Percentiles rank a stretch among this genome's conserved stretches.
These are phyloP conservation scores for Nyssa sinensis DNA, from an alignment of 148 eudicot species.

Conservation along the genomic window DNA sequence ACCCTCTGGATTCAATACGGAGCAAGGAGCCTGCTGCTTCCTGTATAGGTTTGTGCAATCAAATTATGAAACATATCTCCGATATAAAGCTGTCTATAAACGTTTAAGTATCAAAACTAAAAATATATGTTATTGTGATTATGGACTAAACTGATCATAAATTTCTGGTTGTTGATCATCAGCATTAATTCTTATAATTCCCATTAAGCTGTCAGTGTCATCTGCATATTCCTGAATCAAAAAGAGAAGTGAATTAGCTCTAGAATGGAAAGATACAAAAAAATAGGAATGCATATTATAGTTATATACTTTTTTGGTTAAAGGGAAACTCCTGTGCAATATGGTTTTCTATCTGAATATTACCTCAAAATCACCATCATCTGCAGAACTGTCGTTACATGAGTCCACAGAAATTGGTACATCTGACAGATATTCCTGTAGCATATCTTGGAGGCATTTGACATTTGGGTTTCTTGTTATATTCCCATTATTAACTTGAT, in stretches of 20 bases:
- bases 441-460: slow-evolving; percentile 38
- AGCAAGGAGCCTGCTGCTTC: slow-evolving; percentile 23
- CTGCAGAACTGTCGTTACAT: slow-evolving; percentile 16
- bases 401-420: slow-evolving; percentile 22
- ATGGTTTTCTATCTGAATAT: background rate
- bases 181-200: slow-evolving; percentile 3
- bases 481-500: slow-evolving; percentile 1
- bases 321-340: background rate
- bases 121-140: background rate
- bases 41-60: slow-evolving; percentile 16
- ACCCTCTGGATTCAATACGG: slow-evolving; percentile 13
- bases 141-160: slow-evolving; percentile 17
- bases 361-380: slow-evolving; percentile 38
- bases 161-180: slow-evolving; percentile 22
- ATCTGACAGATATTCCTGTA: slow-evolving; percentile 41
- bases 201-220: slow-evolving; percentile 14
- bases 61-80: background rate
- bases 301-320: background rate
- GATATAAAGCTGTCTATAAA: background rate
- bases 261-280: background rate
- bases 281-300: background rate
- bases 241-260: slow-evolving; percentile 4
- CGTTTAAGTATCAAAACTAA: background rate
- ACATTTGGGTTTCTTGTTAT: slow-evolving; percentile 21
- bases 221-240: slow-evolving; percentile 30